Conservation (phyloP, 2,329 filamentous ascomycete genomes). For the Nemania diffusa region DNA sequence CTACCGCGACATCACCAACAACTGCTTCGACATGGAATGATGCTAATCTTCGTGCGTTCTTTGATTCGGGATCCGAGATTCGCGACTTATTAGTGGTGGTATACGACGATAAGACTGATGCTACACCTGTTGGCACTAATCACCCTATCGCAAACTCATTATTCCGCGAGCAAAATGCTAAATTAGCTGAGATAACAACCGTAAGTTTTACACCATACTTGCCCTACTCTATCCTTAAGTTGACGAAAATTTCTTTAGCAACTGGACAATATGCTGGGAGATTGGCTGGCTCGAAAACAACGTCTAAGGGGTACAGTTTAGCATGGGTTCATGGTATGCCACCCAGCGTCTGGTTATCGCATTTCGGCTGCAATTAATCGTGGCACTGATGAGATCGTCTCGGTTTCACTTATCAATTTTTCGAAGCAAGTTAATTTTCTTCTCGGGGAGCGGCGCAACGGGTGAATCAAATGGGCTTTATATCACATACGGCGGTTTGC, state of each 20-base stretch:
- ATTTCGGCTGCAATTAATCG: constrained; percentile 5
- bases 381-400: constrained; percentile 11
- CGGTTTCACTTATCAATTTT: constrained; percentile 22
- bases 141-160: constrained; percentile 84
- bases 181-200: constrained; percentile 85
- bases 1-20: constrained; percentile 66
- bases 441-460: constrained; percentile 33
- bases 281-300: constrained; percentile 80
- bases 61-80: constrained; percentile 89
- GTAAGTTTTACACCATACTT: constrained; percentile 55
- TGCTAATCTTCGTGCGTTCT: constrained; percentile 83
- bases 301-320: constrained; percentile 40
- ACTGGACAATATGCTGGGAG: constrained; percentile 86
- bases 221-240: constrained; percentile 34
- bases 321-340: neutral
- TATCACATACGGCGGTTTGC: constrained; percentile 31
- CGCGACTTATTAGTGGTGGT: constrained; percentile 90
- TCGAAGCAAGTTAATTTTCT: constrained; percentile 20
- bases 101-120: constrained; percentile 90
- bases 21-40: constrained; percentile 84
- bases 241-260: constrained; percentile 58
- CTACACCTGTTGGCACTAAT: constrained; percentile 80
- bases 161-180: constrained; percentile 88
- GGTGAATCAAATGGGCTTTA: constrained; percentile 33
- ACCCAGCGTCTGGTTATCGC: neutral